These are phyloP conservation scores for Priceomyces medius DNA, from an alignment of 805 yeast genomes.

Conservation along the genomic window DNA sequence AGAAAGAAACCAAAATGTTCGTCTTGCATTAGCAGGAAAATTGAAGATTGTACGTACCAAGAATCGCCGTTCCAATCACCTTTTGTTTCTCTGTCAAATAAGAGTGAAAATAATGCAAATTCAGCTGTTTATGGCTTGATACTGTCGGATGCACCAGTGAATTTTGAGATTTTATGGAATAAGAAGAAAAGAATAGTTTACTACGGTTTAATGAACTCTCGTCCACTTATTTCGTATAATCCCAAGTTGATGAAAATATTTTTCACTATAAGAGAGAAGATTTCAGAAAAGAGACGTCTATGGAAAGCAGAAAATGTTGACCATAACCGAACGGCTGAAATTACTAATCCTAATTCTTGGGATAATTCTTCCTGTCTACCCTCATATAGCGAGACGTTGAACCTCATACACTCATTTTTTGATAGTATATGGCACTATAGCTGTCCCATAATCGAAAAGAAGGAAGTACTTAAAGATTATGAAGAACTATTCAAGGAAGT, in stretches of 20 bases:
- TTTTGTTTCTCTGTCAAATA: background rate
- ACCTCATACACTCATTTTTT: conserved; percentile 1
- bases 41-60: conserved; percentile 2
- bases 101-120: background rate
- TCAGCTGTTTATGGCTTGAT: background rate
- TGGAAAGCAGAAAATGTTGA: conserved; percentile 1
- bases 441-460: conserved; percentile 1
- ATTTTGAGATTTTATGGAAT: background rate
- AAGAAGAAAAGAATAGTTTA: conserved; percentile 2
- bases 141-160: background rate
- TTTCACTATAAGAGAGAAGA: background rate
- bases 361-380: conserved; percentile 1
- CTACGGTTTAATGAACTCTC: conserved; percentile 1
- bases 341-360: background rate
- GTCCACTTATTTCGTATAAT: background rate
- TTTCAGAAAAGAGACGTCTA: background rate
- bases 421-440: conserved; percentile 4
- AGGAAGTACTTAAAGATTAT: conserved; percentile 1
- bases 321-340: background rate
- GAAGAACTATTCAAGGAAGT: background rate
- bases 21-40: background rate
- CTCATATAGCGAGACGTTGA: background rate
- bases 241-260: background rate
- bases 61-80: background rate
- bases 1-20: conserved; percentile 3